Evolutionary conservation across 495 filamentous ascomycete genomes (phyloP).

Genomic region (Podospora pseudoanserina): DNA sequence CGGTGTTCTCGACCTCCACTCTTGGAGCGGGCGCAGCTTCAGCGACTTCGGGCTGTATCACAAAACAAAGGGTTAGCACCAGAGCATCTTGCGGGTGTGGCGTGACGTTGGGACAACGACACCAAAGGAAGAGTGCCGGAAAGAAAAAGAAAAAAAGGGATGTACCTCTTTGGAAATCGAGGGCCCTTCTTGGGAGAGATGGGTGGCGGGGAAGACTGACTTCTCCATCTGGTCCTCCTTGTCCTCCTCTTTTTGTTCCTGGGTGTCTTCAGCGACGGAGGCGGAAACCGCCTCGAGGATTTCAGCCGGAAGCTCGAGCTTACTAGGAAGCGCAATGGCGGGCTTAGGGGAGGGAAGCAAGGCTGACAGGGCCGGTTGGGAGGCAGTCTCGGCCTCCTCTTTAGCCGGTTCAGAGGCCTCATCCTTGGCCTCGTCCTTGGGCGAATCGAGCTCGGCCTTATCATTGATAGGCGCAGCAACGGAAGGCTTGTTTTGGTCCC

Average conservation of each 20-base stretch:
- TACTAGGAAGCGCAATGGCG: conserved; percentile 16
- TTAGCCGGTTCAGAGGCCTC: background rate
- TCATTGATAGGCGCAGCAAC: background rate
- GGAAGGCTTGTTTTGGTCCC: background rate
- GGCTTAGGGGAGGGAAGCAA: conserved; percentile 4
- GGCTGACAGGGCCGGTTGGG: conserved; percentile 4
- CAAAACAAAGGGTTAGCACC: background rate
- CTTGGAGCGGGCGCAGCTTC: conserved; percentile 8
- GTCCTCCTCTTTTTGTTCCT: conserved; percentile 1
- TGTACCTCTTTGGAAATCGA: conserved; percentile 8
- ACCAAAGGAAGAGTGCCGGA: background rate
- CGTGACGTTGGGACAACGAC: background rate
- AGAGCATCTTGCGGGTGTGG: background rate
- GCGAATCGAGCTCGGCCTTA: conserved; percentile 1
- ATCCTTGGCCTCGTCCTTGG: conserved; percentile 2
- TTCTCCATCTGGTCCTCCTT: conserved; percentile 10
- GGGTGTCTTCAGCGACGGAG: conserved; percentile 9
- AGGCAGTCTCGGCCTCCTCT: conserved; percentile 5
- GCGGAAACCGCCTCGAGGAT: conserved; percentile 11
- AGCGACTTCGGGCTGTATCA: background rate
- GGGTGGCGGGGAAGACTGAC: conserved; percentile 7
- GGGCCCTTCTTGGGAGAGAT: conserved; percentile 1
- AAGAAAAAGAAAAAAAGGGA: conserved; percentile 4
- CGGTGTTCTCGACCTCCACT: conserved; percentile 20
- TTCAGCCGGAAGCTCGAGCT: conserved; percentile 8